phyloP scores from a whole-genome alignment of 208 protist species.

The Trichomonas gallinae region DNA sequence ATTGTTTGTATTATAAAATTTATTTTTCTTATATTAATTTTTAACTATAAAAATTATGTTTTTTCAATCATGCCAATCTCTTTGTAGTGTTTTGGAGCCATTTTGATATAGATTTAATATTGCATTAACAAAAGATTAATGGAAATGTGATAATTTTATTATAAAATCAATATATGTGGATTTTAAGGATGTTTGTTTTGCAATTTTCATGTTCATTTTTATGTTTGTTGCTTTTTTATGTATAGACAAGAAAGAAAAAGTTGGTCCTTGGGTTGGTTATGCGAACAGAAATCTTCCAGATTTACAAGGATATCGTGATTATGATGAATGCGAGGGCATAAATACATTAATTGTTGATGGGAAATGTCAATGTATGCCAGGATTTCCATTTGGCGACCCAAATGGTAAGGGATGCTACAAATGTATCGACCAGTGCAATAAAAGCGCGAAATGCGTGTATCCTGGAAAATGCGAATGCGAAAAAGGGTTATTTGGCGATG shows the following conservation, averaged over 20 bases:
- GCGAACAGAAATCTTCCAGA: background rate
- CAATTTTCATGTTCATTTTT: too few species aligned
- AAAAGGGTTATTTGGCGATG: background rate
- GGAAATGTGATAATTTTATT: too few species aligned
- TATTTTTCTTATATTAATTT: too few species aligned
- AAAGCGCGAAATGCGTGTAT: background rate
- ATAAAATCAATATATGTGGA: too few species aligned
- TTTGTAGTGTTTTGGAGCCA: too few species aligned
- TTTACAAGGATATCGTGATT: background rate
- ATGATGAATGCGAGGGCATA: background rate
- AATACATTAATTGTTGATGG: background rate
- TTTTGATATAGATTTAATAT: too few species aligned
- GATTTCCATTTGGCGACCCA: background rate
- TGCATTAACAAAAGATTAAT: too few species aligned
- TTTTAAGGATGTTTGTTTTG: too few species aligned
- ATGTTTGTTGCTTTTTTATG: background rate
- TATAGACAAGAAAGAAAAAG: background rate
- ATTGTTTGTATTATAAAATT: background rate
- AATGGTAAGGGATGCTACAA: background rate
- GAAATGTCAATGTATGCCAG: background rate
- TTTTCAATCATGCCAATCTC: too few species aligned
- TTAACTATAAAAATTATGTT: too few species aligned
- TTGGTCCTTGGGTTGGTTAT: background rate
- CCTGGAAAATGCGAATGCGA: background rate
- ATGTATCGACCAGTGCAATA: background rate